Base-by-base conservation (phyloP, 805 yeast genomes). In the Ogataea methylovora region DNA sequence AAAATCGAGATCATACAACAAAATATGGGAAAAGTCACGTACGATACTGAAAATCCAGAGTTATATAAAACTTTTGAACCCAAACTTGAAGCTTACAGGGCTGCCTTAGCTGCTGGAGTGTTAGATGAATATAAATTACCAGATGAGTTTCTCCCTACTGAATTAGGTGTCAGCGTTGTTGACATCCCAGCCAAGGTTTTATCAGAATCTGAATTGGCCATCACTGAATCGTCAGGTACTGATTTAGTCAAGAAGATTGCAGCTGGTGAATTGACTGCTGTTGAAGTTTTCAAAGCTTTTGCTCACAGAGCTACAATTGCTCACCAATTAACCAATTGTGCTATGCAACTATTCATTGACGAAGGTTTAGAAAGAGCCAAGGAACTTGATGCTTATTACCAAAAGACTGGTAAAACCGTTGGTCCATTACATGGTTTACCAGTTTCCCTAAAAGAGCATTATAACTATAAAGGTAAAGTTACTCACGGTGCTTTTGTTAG, bases 381-480 rank as follows among this genome's bases (percentile, higher is more conserved):
- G 40, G 71, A 67, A 43, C 58, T 74, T 36, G 84, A 79, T 56
- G 73, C 69, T 3, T 64, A 65, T 42, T 58, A 55, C 37, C 48
- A 49, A 16, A 58, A 63, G 32, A 61, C 67, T 32, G 74, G 75
- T 3, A 55, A 67, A 33, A 58, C 73, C 0, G 53, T 71, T 18
- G 78, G 78, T 30, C 77, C 80, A 1, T 59, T 77, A 35, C 82
- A 79, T 29, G 84, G 84, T 3, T 52, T 78, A 42, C 83, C 84
- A 5, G 58, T 78, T 32, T 73, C 83, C 2, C 53, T 78, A 35
- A 78, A 78, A 49, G 84, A 77, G 43, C 76, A 77, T 30, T 66
- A 62, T 44, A 56, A 60, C 33, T 65, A 65, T 37, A 61, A 54
- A 29, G 80, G 78, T 27, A 67, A 60, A 36, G 69, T 71, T 45